Percentiles rank a stretch among this genome's conserved stretches.
These are phyloP conservation scores for Starmera dryadoides DNA, from an alignment of 805 yeast genomes.

Conservation along the genomic window DNA sequence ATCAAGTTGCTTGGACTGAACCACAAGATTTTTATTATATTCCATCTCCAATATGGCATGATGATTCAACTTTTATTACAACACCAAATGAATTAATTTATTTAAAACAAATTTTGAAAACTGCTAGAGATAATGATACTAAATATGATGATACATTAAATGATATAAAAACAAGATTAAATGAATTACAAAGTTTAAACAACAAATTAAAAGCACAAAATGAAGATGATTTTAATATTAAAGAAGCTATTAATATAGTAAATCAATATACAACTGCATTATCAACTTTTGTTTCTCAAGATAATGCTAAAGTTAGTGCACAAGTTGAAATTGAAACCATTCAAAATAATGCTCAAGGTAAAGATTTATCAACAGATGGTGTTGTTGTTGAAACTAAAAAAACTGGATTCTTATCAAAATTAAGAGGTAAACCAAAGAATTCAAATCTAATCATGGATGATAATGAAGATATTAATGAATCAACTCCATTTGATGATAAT, in stretches of 20 bases:
- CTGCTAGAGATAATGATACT: constrained; percentile 24
- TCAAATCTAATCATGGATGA: constrained; percentile 10
- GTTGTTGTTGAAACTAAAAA: constrained; percentile 45
- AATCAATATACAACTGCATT: constrained; percentile 44
- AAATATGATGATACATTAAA: constrained; percentile 23
- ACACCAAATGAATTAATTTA: constrained; percentile 46
- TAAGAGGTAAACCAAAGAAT: constrained; percentile 13
- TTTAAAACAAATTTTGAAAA: constrained; percentile 44
- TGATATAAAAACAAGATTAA: constrained; percentile 23
- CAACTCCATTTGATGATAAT: constrained; percentile 12
- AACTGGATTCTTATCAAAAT: constrained; percentile 46
- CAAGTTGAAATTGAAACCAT: constrained; percentile 91
- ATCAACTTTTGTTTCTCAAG: constrained; percentile 62
- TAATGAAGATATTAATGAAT: constrained; percentile 9
- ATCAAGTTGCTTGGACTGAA: constrained; percentile 68
- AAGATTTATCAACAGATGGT: constrained; percentile 55
- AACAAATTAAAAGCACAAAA: constrained; percentile 30
- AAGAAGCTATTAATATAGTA: constrained; percentile 33
- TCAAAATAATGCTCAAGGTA: constrained; percentile 73
- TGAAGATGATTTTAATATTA: constrained; percentile 36
- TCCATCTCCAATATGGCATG: constrained; percentile 96
- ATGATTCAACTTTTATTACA: constrained; percentile 70
- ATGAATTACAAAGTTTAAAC: constrained; percentile 22
- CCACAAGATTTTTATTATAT: constrained; percentile 80
- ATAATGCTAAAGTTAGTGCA: constrained; percentile 61